These are phyloP conservation scores for Pyrenophora seminiperda DNA, from an alignment of 2,329 filamentous ascomycete genomes.

Conservation along the genomic window DNA sequence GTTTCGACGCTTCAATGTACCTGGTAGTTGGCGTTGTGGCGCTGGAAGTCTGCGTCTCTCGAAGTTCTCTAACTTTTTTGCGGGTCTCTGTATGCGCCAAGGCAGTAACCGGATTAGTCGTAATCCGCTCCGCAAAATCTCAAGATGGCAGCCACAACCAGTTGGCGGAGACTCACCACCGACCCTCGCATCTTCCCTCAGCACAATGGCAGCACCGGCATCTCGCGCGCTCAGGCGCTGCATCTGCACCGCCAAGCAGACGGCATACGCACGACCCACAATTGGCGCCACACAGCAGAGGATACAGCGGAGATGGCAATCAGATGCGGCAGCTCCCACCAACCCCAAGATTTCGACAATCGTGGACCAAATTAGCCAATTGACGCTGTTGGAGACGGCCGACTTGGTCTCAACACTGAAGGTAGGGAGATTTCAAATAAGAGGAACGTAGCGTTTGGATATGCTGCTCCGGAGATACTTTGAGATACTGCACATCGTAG, in stretches of 20 bases:
- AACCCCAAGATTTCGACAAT: slow-evolving; percentile 94
- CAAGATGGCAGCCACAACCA: slow-evolving; percentile 25
- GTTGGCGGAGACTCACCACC: slow-evolving; percentile 23
- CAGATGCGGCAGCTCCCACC: slow-evolving; percentile 66
- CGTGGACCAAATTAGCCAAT: slow-evolving; percentile 97
- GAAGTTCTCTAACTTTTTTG: slow-evolving; percentile 36
- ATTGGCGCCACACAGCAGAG: slow-evolving; percentile 44
- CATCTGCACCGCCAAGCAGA: slow-evolving; percentile 44
- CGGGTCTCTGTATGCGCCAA: slow-evolving; percentile 26
- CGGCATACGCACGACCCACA: slow-evolving; percentile 37
- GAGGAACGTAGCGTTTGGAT: neutral
- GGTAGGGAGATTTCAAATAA: slow-evolving; percentile 58
- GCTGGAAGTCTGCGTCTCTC: slow-evolving; percentile 12
- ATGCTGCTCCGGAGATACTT: too few relatives aligned
- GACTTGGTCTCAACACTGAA: slow-evolving; percentile 94
- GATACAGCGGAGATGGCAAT: slow-evolving; percentile 78
- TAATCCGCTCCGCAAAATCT: slow-evolving; percentile 38
- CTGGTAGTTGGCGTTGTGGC: slow-evolving; percentile 24
- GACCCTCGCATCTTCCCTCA: slow-evolving; percentile 22
- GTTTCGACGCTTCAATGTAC: slow-evolving; percentile 38
- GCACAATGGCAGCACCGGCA: slow-evolving; percentile 52
- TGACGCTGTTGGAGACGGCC: slow-evolving; percentile 96
- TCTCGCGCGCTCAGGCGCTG: slow-evolving; percentile 53
- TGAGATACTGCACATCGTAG: too few relatives aligned
- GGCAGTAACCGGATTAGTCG: slow-evolving; percentile 33